Base-by-base conservation (phyloP, 2,329 filamentous ascomycete genomes). In the Penicillium sp. region DNA sequence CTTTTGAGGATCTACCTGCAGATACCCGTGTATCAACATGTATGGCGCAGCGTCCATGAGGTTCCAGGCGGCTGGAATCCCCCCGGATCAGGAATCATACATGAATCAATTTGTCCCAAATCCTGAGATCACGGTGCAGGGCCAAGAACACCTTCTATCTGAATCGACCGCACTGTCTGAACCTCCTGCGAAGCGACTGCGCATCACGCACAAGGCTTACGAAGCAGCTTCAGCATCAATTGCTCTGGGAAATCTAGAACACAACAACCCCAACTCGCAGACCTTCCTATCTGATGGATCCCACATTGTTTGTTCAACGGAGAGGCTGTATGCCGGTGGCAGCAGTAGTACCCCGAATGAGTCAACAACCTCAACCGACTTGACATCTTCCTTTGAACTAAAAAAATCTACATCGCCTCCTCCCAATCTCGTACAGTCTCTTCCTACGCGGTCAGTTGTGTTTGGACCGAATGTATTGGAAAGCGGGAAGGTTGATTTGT, bases 381-480 rank as follows among this genome's bases (percentile, higher is more conserved):
- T 68, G 42, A 60, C 63, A 21, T 67, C 69, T 38, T 54, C 62
- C 4, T 58, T 66, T 21, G 65, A 63, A 35, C 62, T 63, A 33
- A 63, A 63, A 39, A 70, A 65, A 38, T 72, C 69, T 12, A 64
- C 57, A 0, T 66, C 70, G 6, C 70, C 73, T 19, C 61, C 66
- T 7, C 64, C 65, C 4, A 58, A 61, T 9, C 53, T 64, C 6
- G 25, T 56, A 15, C 64, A 66, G 21, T 42, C 55, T 31, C n/a
- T 51, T 17, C 58, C 60, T 23, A 61, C 55, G 3, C 58, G 65
- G 8, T 52, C 68, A 13, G 44, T 59, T 13, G 29, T 61, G 3
- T 36, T 66, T 17, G 62, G 63, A 2, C 43, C 63, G 27, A 68
- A 60, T 56, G 57, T 59, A 4, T 35, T 66, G n/a, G 69, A 70